Percentiles rank a stretch among this genome's conserved stretches.
phyloP scores from a whole-genome alignment of 2,329 filamentous ascomycete genomes.

The Aspergillus pseudoglaucus region DNA sequence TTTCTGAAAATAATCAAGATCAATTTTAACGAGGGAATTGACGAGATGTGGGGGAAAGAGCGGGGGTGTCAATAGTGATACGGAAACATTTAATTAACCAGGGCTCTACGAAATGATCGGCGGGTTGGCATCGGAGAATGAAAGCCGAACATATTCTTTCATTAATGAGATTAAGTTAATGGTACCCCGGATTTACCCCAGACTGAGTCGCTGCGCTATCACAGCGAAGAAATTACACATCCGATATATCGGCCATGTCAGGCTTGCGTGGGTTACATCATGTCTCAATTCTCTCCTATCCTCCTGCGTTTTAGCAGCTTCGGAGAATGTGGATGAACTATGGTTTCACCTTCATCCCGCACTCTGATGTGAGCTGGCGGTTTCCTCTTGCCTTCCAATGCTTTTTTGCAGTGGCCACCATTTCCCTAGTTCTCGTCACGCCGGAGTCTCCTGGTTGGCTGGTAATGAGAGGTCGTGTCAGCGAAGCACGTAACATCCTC shows the following conservation, averaged over 20 bases:
- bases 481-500: constrained; percentile 4
- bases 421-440: constrained; percentile 15
- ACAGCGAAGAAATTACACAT: not conserved
- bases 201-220: not conserved
- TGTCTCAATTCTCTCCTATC: not conserved
- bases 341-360: constrained; percentile 32
- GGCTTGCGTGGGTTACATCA: not conserved
- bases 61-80: no score
- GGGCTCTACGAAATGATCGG: not conserved
- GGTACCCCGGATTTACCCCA: not conserved
- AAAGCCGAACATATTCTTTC: not conserved
- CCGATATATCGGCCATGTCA: not conserved
- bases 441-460: constrained; percentile 23
- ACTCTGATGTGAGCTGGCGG: constrained; percentile 17
- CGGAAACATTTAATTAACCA: not conserved
- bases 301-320: not conserved
- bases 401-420: constrained; percentile 11
- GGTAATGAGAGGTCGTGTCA: constrained; percentile 1
- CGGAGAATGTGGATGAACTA: constrained; percentile 28
- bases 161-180: not conserved
- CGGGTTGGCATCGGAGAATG: not conserved
- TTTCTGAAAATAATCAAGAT: no score
- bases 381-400: constrained; percentile 21
- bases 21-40: no score
- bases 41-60: no score